phyloP scores from a whole-genome alignment of 2,329 filamentous ascomycete species.

The Cytospora schulzeri region DNA sequence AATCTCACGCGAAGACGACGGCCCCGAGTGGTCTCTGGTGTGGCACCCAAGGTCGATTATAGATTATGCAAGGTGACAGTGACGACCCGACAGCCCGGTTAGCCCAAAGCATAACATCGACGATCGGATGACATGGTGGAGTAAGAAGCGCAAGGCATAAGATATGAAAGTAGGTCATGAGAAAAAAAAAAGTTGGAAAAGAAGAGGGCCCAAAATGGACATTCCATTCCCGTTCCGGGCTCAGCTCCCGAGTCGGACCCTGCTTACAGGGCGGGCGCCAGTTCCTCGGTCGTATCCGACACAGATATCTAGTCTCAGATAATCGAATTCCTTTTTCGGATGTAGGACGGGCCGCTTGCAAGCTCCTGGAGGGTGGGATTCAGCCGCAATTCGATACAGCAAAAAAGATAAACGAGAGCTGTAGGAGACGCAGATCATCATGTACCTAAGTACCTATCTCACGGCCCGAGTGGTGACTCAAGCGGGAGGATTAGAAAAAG shows the following conservation, averaged over 20 bases:
- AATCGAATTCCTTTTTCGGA: conserved; percentile 11
- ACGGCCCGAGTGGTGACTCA: conserved; percentile 20
- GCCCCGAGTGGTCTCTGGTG: neutral
- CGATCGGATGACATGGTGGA: conserved; percentile 14
- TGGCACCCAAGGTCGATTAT: neutral
- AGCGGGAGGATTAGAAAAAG: neutral
- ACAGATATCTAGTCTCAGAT: conserved; percentile 4
- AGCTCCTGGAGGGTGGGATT: conserved; percentile 15
- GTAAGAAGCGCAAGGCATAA: neutral
- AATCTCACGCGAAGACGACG: neutral
- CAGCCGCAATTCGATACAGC: conserved; percentile 10
- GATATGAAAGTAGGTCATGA: neutral
- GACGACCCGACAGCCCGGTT: neutral
- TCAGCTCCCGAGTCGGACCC: conserved; percentile 3
- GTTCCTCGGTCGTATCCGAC: conserved; percentile 10
- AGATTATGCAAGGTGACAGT: neutral
- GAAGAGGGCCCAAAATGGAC: neutral
- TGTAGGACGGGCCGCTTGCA: conserved; percentile 17
- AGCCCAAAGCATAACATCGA: conserved; percentile 1
- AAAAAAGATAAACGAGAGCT: neutral
- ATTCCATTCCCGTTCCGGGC: conserved; percentile 9
- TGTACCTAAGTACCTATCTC: conserved; percentile 3
- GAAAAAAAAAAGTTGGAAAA: conserved; percentile 8
- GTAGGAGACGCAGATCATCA: neutral
- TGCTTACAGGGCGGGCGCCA: conserved; percentile 15